These are phyloP conservation scores for Ogataea nitratoaversa DNA, from an alignment of 805 yeast genomes.

Conservation along the genomic window DNA sequence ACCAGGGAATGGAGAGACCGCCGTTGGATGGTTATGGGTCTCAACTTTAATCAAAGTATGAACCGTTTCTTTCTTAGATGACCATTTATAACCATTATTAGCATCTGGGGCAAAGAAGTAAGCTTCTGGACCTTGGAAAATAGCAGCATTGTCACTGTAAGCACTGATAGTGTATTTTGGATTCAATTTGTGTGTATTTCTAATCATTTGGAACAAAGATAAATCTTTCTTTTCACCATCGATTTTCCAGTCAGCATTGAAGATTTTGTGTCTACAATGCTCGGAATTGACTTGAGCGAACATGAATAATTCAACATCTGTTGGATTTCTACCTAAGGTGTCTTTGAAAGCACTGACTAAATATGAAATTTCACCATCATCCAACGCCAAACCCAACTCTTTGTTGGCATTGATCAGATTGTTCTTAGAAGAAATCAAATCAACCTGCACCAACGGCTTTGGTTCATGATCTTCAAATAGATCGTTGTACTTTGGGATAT, in stretches of 20 bases:
- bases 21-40: slow-evolving; percentile 99
- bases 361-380: slow-evolving; percentile 88
- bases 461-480: slow-evolving; percentile 77
- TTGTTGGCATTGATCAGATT: slow-evolving; percentile 74
- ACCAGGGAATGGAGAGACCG: slow-evolving; percentile 98
- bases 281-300: slow-evolving; percentile 99
- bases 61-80: slow-evolving; percentile 67
- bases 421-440: slow-evolving; percentile 51
- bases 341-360: slow-evolving; percentile 77
- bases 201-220: slow-evolving; percentile 88
- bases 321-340: slow-evolving; percentile 79
- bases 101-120: slow-evolving; percentile 77
- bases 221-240: slow-evolving; percentile 72
- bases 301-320: slow-evolving; percentile 97
- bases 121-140: slow-evolving; percentile 78
- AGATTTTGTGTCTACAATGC: slow-evolving; percentile 98
- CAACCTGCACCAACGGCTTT: slow-evolving; percentile 75
- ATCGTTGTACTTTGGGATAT: slow-evolving; percentile 63
- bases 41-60: slow-evolving; percentile 94
- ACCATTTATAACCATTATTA: slow-evolving; percentile 62
- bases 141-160: slow-evolving; percentile 97
- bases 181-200: slow-evolving; percentile 80
- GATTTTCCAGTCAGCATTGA: slow-evolving; percentile 97
- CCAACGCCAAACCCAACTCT: slow-evolving; percentile 88
- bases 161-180: slow-evolving; percentile 88